Evolutionary conservation across 2,329 filamentous ascomycete genomes (phyloP), one percentile per base, ranked within the genome.

Genomic region (Didymella sp.): DNA sequence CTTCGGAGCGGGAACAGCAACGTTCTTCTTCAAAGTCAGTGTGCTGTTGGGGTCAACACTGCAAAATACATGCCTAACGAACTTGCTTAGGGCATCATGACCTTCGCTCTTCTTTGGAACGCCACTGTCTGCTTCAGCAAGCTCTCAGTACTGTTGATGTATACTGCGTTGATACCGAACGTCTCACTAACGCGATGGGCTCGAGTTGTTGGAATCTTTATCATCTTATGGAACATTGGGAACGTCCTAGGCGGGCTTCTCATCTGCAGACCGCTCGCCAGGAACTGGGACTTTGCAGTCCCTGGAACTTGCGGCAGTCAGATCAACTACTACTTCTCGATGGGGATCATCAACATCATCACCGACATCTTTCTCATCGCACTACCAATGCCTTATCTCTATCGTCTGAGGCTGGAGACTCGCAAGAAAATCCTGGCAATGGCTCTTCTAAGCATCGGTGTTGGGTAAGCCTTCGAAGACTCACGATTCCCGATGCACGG

Each of bases 381-480:
- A 2, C n/a, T 68, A 11, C 67, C 64, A 1, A 64, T 65, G 55
- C 64, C 61, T 3, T 68, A 68, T 13, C 48, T 70, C 2, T 64
- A 63, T 38, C 42, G 46, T 9, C 21, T 69, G 12, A 51, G 35
- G 1, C 42, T 69, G 17, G 28, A 58, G 2, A 43, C 22, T 49
- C 45, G 55, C 11, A 65, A 59, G 41, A 67, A 68, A 31, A 24
- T 68, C 2, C 22, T 66, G 2, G 54, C 61, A 1, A 62, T 59
- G 47, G 58, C 19, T 6, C 41, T 70, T 19, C 56, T 69, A 0
- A 62, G 64, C 41, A 58, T 69, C 41, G 64, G 64, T 21, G 56
- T 69, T 8, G 57, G 59, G 64, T 69, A 47, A 44, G 61, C 15
- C 2, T 56, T 4, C 9, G 4, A 24, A n/a, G n/a, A n/a, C n/a